phyloP scores from a whole-genome alignment of 73 alveolate genomes.

The Paramecium sexaurelia region DNA sequence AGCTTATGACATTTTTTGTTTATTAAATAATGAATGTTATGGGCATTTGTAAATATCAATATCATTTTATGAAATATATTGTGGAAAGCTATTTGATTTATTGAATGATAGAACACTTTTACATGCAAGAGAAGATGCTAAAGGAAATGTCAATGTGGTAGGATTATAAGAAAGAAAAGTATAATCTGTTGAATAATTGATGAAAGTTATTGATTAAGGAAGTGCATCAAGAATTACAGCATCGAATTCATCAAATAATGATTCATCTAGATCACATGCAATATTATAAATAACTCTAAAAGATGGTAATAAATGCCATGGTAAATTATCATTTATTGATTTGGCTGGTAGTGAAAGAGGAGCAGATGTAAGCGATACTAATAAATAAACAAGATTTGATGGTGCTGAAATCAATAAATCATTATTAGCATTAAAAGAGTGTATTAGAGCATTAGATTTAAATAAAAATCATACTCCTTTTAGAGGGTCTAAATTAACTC shows the following conservation, averaged over 20 bases:
- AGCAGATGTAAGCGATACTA: constrained; percentile 97
- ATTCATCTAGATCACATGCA: constrained; percentile 78
- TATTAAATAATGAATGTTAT: constrained; percentile 76
- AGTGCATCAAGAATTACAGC: constrained; percentile 79
- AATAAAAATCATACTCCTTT: constrained; percentile 99
- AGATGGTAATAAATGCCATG: constrained; percentile 59
- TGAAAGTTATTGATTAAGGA: constrained; percentile 85
- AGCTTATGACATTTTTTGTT: constrained; percentile 91
- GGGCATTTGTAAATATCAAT: constrained; percentile 82
- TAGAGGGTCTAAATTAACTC: constrained; percentile 98
- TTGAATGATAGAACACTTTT: constrained; percentile 91
- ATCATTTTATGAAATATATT: constrained; percentile 99
- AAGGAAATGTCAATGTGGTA: constrained; percentile 96
- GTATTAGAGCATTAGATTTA: constrained; percentile 99
- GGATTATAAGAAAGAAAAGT: constrained; percentile 91
- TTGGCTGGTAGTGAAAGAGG: constrained; percentile 99
- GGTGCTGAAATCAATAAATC: constrained; percentile 99
- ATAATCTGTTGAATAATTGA: constrained; percentile 74
- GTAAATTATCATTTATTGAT: constrained; percentile 89
- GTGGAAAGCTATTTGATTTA: constrained; percentile 99
- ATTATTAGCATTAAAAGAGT: constrained; percentile 98
- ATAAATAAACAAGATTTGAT: constrained; percentile 97
- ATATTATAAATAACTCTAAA: constrained; percentile 63
- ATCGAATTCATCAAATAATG: constrained; percentile 72
- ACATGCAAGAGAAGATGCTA: constrained; percentile 99